phyloP scores from a whole-genome alignment of 495 filamentous ascomycete species.

The Aspergillus haitiensis region DNA sequence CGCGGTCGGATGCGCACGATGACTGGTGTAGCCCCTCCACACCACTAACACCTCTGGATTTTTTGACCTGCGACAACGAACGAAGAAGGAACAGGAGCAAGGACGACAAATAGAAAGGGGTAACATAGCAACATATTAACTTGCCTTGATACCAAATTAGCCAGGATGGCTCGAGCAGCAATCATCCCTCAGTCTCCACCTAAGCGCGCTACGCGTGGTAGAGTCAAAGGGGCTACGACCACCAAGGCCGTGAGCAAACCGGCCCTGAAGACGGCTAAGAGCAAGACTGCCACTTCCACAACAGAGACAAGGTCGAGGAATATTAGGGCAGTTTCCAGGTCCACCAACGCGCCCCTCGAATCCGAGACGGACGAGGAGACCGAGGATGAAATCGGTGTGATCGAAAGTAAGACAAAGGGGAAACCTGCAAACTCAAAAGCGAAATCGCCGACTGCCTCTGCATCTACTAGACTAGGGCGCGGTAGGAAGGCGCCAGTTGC shows the following conservation, averaged over 20 bases:
- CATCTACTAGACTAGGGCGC: conserved; percentile 20
- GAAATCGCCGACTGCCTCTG: conserved; percentile 22
- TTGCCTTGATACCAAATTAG: not conserved
- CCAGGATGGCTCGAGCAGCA: conserved; percentile 45
- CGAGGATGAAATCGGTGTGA: conserved; percentile 43
- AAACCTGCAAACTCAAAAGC: conserved; percentile 22
- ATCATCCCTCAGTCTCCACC: conserved; percentile 39
- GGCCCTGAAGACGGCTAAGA: conserved; percentile 24
- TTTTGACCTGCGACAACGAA: not conserved
- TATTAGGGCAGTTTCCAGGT: conserved; percentile 3
- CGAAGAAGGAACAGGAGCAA: not conserved
- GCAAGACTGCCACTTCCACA: conserved; percentile 20
- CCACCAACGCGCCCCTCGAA: conserved; percentile 12
- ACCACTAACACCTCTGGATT: not conserved
- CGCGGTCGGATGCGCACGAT: conserved; percentile 11
- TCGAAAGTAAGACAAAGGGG: conserved; percentile 25
- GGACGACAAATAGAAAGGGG: not conserved
- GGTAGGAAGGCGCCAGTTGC: conserved; percentile 23
- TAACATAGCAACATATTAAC: not conserved
- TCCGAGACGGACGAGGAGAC: conserved; percentile 36
- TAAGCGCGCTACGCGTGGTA: conserved; percentile 38
- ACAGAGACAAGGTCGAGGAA: conserved; percentile 19
- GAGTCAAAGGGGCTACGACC: conserved; percentile 25
- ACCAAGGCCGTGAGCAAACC: conserved; percentile 24
- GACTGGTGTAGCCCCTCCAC: conserved; percentile 7